These are phyloP conservation scores for Lentinula aciculospora DNA, from an alignment of 768 basidiomycete species.

Conservation along the genomic window DNA sequence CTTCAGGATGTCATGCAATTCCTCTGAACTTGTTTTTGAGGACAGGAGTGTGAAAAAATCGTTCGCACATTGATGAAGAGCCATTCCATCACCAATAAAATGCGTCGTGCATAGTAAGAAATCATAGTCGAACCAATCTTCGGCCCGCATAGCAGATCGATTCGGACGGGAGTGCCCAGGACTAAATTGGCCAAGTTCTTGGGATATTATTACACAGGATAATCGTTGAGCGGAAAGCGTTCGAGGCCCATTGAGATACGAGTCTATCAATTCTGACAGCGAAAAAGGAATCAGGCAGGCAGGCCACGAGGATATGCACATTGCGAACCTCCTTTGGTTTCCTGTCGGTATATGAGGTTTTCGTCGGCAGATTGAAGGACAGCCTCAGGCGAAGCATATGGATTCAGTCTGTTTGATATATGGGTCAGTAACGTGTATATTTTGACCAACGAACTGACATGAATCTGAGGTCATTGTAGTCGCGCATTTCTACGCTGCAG, in stretches of 20 bases:
- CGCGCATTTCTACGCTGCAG: slow-evolving; percentile 51
- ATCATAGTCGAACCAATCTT: slow-evolving; percentile 36
- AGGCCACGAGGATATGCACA: slow-evolving; percentile 9
- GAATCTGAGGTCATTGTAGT: slow-evolving; percentile 62
- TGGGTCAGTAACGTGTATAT: background rate
- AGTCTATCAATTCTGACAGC: slow-evolving; percentile 50
- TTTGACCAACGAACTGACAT: slow-evolving; percentile 35
- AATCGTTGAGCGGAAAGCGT: slow-evolving; percentile 63
- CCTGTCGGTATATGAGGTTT: slow-evolving; percentile 43
- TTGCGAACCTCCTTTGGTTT: slow-evolving; percentile 48
- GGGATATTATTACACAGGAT: slow-evolving; percentile 57
- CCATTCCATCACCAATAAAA: slow-evolving; percentile 85
- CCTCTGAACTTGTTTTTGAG: slow-evolving; percentile 9
- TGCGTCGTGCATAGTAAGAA: slow-evolving; percentile 74
- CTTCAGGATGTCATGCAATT: slow-evolving; percentile 23
- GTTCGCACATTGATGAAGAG: slow-evolving; percentile 75
- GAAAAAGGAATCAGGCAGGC: slow-evolving; percentile 3
- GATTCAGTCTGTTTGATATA: slow-evolving; percentile 33
- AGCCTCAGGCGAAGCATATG: slow-evolving; percentile 35
- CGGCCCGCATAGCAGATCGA: background rate
- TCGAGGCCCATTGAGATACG: slow-evolving; percentile 73
- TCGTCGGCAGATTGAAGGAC: slow-evolving; percentile 42
- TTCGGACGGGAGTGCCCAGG: background rate
- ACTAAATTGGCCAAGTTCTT: slow-evolving; percentile 7
- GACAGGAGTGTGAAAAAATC: slow-evolving; percentile 66